Percentiles rank a stretch among this genome's conserved stretches.
Evolutionary conservation across 768 basidiomycete species (phyloP).

Genomic region (Chalciporus pseudorubinellus): DNA sequence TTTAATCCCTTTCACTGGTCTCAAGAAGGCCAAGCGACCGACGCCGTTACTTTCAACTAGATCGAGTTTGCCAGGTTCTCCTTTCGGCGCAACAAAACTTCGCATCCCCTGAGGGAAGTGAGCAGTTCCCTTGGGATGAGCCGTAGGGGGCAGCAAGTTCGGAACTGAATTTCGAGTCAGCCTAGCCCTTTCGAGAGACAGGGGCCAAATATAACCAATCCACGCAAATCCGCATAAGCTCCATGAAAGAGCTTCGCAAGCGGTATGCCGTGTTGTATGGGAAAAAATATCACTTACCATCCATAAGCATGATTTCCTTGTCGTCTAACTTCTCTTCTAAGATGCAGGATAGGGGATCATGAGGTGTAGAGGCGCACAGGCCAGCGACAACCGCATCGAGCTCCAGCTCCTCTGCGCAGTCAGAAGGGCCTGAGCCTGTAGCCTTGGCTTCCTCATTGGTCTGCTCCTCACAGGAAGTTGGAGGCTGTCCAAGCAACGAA

Average conservation of each 20-base stretch:
- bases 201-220: slow-evolving; percentile 19
- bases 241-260: slow-evolving; percentile 15
- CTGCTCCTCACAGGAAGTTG: slow-evolving; percentile 10
- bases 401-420: slow-evolving; percentile 4
- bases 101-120: slow-evolving; percentile 34
- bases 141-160: slow-evolving; percentile 50
- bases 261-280: slow-evolving; percentile 11
- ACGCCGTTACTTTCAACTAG: neutral
- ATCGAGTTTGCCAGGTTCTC: neutral
- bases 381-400: slow-evolving; percentile 33
- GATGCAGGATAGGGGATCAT: slow-evolving; percentile 37
- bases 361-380: slow-evolving; percentile 30
- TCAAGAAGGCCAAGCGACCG: slow-evolving; percentile 33
- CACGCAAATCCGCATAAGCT: slow-evolving; percentile 22
- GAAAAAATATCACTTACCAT: slow-evolving; percentile 41
- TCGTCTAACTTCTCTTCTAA: slow-evolving; percentile 57
- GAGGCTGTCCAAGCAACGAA: slow-evolving; percentile 26
- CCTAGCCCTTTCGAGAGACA: slow-evolving; percentile 7
- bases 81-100: slow-evolving; percentile 28
- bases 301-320: slow-evolving; percentile 50
- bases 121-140: slow-evolving; percentile 34
- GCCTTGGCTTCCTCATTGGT: neutral
- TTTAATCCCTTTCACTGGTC: slow-evolving; percentile 56
- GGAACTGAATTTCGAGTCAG: slow-evolving; percentile 47
- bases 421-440: neutral